A percentile compares a stretch with the other conserved stretches of the same genome.
phyloP scores from a whole-genome alignment of 2,329 filamentous ascomycete genomes.

The Saccharata proteae region DNA sequence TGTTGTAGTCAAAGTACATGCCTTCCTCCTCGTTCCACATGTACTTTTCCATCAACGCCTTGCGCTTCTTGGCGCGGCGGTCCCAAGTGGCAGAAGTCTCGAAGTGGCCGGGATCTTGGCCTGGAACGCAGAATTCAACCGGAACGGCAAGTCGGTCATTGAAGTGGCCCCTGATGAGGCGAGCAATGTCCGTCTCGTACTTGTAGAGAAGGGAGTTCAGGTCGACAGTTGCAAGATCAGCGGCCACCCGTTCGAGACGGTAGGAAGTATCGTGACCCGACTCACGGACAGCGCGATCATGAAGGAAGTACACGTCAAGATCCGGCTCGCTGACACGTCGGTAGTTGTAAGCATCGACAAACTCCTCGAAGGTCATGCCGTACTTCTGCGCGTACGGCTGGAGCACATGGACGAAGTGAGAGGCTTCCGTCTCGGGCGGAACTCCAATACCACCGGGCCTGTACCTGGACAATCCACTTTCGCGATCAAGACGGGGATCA shows the following conservation, averaged over 20 bases:
- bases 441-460: constrained; percentile 73
- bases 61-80: constrained; percentile 71
- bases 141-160: constrained; percentile 73
- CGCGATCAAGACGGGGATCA: constrained; percentile 59
- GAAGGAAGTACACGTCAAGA: constrained; percentile 87
- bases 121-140: constrained; percentile 62
- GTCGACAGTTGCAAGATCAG: constrained; percentile 84
- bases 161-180: constrained; percentile 74
- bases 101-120: constrained; percentile 51
- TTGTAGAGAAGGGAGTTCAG: constrained; percentile 93
- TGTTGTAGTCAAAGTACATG: constrained; percentile 98
- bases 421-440: constrained; percentile 81
- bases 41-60: constrained; percentile 79
- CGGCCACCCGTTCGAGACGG: constrained; percentile 76
- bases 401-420: constrained; percentile 74
- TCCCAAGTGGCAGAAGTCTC: constrained; percentile 87
- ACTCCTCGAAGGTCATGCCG: constrained; percentile 68
- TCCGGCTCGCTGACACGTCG: constrained; percentile 69
- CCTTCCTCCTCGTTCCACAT: constrained; percentile 86
- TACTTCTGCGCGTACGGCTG: constrained; percentile 75
- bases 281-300: constrained; percentile 90
- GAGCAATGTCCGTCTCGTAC: constrained; percentile 88
- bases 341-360: constrained; percentile 79
- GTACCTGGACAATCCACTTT: constrained; percentile 73
- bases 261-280: constrained; percentile 96